These are phyloP conservation scores for Aspergillus sp. DNA, from an alignment of 2,329 filamentous ascomycete species.

Conservation along the genomic window DNA sequence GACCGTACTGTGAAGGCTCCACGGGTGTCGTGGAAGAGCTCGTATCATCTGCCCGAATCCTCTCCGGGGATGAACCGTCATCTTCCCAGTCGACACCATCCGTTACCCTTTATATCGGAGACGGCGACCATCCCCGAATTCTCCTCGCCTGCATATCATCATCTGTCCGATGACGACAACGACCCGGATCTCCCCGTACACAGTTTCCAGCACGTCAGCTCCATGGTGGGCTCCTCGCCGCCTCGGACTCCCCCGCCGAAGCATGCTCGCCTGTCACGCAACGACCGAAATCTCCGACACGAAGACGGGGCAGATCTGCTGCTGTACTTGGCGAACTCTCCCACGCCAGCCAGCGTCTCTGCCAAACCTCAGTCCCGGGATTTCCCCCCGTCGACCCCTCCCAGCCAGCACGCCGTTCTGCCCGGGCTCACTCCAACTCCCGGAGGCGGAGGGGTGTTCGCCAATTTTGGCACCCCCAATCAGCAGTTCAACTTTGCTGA, in stretches of 20 bases:
- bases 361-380: conserved; percentile 48
- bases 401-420: conserved; percentile 58
- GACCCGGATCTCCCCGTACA: conserved; percentile 72
- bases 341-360: conserved; percentile 71
- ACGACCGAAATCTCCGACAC: conserved; percentile 55
- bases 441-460: conserved; percentile 67
- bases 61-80: conserved; percentile 79
- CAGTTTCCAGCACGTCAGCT: conserved; percentile 40
- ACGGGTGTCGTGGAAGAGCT: conserved; percentile 71
- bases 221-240: conserved; percentile 72
- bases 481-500: conserved; percentile 92
- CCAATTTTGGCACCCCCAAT: conserved; percentile 72
- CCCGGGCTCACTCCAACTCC: conserved; percentile 56
- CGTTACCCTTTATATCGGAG: conserved; percentile 76
- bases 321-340: conserved; percentile 85
- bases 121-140: conserved; percentile 66
- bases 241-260: conserved; percentile 75
- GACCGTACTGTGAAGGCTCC: conserved; percentile 59
- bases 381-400: conserved; percentile 71
- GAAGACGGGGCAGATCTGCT: conserved; percentile 81
- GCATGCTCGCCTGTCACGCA: conserved; percentile 52
- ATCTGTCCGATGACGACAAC: conserved; percentile 68
- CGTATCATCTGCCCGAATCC: conserved; percentile 75
- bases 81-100: conserved; percentile 72
- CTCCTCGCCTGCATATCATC: conserved; percentile 48